Conservation (phyloP, 176 grass and related monocot species). For the Ensete glaucum region DNA sequence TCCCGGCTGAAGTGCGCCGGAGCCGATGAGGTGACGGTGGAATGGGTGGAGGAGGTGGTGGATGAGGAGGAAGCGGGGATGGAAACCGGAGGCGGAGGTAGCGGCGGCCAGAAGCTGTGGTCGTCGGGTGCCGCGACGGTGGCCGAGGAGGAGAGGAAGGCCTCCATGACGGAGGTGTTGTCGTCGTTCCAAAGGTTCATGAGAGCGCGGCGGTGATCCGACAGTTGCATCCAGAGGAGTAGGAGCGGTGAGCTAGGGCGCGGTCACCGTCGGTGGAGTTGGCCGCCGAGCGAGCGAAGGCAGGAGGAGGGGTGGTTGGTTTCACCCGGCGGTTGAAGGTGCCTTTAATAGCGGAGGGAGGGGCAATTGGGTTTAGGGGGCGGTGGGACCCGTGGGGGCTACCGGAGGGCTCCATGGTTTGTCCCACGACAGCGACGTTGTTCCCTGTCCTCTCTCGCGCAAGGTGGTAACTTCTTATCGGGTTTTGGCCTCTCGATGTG, state of each 20-base stretch:
- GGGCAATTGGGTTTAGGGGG: neutral
- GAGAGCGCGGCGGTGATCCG: neutral
- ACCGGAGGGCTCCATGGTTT: no score
- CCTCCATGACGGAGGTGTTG: constrained; percentile 89
- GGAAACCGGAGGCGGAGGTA: neutral
- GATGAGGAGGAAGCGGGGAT: neutral
- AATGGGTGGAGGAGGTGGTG: neutral
- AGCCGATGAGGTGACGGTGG: neutral
- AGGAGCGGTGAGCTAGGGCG: neutral
- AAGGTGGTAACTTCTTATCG: no score
- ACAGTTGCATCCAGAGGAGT: neutral
- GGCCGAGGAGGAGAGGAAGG: constrained; percentile 38
- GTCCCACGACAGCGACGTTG: no score
- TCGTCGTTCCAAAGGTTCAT: constrained; percentile 95
- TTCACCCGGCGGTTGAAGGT: neutral
- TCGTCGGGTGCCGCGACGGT: constrained; percentile 26
- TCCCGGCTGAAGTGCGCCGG: constrained; percentile 46
- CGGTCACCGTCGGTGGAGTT: neutral
- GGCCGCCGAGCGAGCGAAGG: neutral
- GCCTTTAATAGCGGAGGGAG: neutral
- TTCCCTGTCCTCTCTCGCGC: no score
- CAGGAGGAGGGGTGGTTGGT: neutral
- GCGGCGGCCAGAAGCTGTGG: constrained; percentile 26
- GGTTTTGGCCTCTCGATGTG: no score
- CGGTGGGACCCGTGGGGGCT: no score